Percentiles rank a stretch among this genome's conserved stretches.
These are phyloP conservation scores for Fusarium udum DNA, from an alignment of 2,329 filamentous ascomycete genomes.

Conservation along the genomic window DNA sequence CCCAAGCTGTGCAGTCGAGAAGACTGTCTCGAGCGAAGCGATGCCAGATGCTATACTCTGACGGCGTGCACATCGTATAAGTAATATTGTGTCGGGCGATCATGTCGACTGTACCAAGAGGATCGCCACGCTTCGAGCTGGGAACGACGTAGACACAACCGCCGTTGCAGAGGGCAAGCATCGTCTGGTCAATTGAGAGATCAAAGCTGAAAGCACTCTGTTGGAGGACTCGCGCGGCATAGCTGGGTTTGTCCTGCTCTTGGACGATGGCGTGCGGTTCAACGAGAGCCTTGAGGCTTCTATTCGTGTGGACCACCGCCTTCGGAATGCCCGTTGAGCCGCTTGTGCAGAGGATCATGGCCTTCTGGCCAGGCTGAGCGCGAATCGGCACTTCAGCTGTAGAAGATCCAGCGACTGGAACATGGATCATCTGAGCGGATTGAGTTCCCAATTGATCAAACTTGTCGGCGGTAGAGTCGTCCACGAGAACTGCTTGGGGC, in stretches of 20 bases:
- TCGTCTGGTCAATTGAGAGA: conserved; percentile 12
- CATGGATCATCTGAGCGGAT: not conserved
- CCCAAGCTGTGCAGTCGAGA: not conserved
- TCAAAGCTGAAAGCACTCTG: conserved; percentile 28
- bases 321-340: conserved; percentile 21
- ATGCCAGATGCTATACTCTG: conserved; percentile 16
- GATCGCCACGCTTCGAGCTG: not conserved
- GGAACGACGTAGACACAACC: conserved; percentile 8
- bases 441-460: not conserved
- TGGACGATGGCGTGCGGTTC: conserved; percentile 2
- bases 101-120: conserved; percentile 3
- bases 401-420: not conserved
- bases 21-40: conserved; percentile 5
- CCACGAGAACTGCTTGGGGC: conserved; percentile 5
- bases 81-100: conserved; percentile 9
- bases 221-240: conserved; percentile 5
- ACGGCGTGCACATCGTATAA: conserved; percentile 3
- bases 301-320: not conserved
- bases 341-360: conserved; percentile 20
- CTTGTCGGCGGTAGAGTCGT: not conserved
- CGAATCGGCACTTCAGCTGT: not conserved
- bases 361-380: not conserved
- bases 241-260: not conserved
- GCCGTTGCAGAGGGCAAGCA: conserved; percentile 11
- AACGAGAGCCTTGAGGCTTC: not conserved